phyloP scores from a whole-genome alignment of 306 rosid genomes.

The Cucurbita ficifolia region DNA sequence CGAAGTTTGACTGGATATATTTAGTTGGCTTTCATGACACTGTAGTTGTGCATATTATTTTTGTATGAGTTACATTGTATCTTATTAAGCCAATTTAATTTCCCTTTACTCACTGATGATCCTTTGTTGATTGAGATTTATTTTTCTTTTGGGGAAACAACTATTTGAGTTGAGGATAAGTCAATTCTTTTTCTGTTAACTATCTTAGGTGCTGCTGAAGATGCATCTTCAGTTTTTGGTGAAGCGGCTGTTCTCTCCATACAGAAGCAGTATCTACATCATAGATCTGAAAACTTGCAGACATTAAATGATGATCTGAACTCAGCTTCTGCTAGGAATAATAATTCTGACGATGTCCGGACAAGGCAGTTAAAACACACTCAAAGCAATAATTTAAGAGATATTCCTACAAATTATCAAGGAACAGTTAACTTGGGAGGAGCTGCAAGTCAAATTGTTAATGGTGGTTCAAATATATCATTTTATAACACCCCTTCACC shows the following conservation, averaged over 20 bases:
- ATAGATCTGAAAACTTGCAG: constrained; percentile 38
- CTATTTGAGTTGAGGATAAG: not conserved
- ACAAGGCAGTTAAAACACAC: constrained; percentile 51
- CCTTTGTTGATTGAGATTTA: not conserved
- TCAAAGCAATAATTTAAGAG: constrained; percentile 57
- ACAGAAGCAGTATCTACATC: constrained; percentile 63
- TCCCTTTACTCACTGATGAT: not conserved
- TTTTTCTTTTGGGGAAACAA: not conserved
- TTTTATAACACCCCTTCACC: constrained; percentile 94
- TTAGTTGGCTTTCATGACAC: not conserved
- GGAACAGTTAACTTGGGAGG: constrained; percentile 47
- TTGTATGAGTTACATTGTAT: not conserved
- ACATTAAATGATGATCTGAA: constrained; percentile 43
- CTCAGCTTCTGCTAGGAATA: constrained; percentile 36
- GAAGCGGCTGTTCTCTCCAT: constrained; percentile 77
- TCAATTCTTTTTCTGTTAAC: constrained; percentile 10
- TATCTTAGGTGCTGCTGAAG: constrained; percentile 79
- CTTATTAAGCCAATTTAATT: not conserved
- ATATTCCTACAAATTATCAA: constrained; percentile 57
- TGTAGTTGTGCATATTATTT: not conserved
- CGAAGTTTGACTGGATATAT: not conserved
- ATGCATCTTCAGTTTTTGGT: constrained; percentile 77
- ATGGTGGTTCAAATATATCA: constrained; percentile 48
- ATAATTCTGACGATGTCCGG: constrained; percentile 42
- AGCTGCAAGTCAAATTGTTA: constrained; percentile 39